Conservation (phyloP, 2,329 filamentous ascomycete species). For the Fusarium duplospermum region DNA sequence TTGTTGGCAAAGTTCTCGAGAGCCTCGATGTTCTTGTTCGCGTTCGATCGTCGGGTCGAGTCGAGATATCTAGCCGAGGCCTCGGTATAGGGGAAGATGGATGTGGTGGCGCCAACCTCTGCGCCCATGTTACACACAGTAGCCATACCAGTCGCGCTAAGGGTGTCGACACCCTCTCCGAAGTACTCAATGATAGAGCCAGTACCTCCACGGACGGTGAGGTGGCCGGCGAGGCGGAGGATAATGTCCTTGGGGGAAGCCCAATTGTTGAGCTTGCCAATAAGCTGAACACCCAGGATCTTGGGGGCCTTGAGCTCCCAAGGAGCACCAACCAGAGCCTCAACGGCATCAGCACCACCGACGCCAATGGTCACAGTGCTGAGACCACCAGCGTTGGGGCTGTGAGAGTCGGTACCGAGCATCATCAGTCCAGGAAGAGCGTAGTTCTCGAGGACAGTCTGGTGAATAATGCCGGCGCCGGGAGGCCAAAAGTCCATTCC, state of each 20-base stretch:
- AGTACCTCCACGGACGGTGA: conserved; percentile 94
- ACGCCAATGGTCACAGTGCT: conserved; percentile 96
- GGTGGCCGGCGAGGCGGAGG: conserved; percentile 84
- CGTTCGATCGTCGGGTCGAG: conserved; percentile 76
- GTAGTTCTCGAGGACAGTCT: conserved; percentile 98
- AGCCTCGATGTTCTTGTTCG: conserved; percentile 74
- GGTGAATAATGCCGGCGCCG: conserved; percentile 95
- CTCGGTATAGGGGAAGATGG: conserved; percentile 90
- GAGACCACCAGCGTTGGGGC: conserved; percentile 94
- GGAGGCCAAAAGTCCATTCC: conserved; percentile 97
- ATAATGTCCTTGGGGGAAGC: conserved; percentile 96
- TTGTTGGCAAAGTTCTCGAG: conserved; percentile 65
- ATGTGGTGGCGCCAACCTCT: conserved; percentile 96
- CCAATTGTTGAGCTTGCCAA: conserved; percentile 89
- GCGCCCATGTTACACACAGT: conserved; percentile 90
- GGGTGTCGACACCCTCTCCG: conserved; percentile 86
- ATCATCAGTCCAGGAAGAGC: conserved; percentile 98
- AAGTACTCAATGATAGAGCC: conserved; percentile 96
- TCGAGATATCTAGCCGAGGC: conserved; percentile 87
- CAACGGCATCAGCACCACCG: conserved; percentile 95
- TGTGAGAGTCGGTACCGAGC: conserved; percentile 97
- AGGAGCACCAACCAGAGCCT: conserved; percentile 93
- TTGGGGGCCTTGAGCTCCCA: conserved; percentile 98
- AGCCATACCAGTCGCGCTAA: conserved; percentile 93
- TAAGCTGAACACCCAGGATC: conserved; percentile 85